phyloP scores from a whole-genome alignment of 2,329 filamentous ascomycete genomes.

The Aaosphaeria pasadenensis region DNA sequence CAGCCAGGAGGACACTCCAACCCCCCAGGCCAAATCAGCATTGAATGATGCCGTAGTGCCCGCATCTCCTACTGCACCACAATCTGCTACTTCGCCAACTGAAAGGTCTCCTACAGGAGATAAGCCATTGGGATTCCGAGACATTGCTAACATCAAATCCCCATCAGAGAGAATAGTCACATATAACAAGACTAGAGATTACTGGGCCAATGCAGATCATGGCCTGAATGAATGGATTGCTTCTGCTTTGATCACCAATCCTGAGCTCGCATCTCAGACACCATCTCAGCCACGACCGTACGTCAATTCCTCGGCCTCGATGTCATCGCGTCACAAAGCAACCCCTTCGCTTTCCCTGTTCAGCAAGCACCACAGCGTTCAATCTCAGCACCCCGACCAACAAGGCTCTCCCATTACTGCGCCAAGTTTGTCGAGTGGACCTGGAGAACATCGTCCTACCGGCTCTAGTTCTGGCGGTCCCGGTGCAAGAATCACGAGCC shows the following conservation, averaged over 20 bases:
- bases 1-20: background rate
- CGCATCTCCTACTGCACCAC: background rate
- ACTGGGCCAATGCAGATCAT: constrained; percentile 70
- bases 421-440: constrained; percentile 17
- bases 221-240: constrained; percentile 65
- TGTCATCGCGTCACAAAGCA: constrained; percentile 29
- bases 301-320: constrained; percentile 29
- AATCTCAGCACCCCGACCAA: constrained; percentile 13
- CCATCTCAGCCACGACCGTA: constrained; percentile 11
- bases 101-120: constrained; percentile 19
- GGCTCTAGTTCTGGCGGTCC: constrained; percentile 14
- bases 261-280: constrained; percentile 47
- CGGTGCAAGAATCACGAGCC: constrained; percentile 19
- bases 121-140: constrained; percentile 60
- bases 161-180: constrained; percentile 67
- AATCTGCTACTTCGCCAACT: constrained; percentile 7
- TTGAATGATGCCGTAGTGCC: background rate
- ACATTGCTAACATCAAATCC: constrained; percentile 70
- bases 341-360: constrained; percentile 36
- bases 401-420: constrained; percentile 17
- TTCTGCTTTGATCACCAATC: constrained; percentile 47
- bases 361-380: constrained; percentile 23
- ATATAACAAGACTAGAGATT: constrained; percentile 68
- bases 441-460: constrained; percentile 7
- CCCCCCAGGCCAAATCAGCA: no score